Evolutionary conservation across 768 basidiomycete species (phyloP).

Genomic region (Boletus sp.): DNA sequence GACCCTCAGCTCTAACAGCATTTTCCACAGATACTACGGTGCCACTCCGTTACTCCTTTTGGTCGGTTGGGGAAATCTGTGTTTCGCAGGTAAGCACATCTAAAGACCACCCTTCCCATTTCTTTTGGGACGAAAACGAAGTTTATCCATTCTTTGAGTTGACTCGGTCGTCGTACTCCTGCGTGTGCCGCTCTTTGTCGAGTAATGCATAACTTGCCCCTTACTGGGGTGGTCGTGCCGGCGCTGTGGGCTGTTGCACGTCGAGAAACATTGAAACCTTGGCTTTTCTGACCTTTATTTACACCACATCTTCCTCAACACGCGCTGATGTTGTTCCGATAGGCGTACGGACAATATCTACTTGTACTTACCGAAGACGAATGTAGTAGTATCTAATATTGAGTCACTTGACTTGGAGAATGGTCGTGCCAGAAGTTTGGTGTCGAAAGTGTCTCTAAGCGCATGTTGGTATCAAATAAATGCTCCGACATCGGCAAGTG

Average conservation of each 20-base stretch:
- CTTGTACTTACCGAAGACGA: neutral
- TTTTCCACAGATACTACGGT: no score
- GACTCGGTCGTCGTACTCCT: slow-evolving; percentile 34
- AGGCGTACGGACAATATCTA: neutral
- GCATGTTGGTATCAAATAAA: no score
- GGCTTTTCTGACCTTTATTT: slow-evolving; percentile 57
- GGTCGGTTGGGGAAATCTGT: no score
- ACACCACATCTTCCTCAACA: neutral
- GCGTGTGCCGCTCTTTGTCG: slow-evolving; percentile 36
- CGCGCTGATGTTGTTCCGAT: slow-evolving; percentile 6
- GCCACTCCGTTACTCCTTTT: no score
- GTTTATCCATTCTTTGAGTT: slow-evolving; percentile 86
- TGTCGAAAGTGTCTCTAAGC: no score
- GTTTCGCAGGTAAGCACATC: neutral
- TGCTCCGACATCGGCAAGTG: no score
- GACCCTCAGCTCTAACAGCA: no score
- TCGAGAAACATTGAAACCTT: slow-evolving; percentile 53
- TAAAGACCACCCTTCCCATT: neutral
- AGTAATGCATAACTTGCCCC: slow-evolving; percentile 37
- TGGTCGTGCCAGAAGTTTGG: no score
- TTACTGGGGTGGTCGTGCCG: slow-evolving; percentile 50
- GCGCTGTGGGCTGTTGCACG: slow-evolving; percentile 29
- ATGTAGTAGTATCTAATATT: no score
- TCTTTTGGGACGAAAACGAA: slow-evolving; percentile 58
- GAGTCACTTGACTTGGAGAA: neutral